Base-by-base conservation (phyloP, 2,329 filamentous ascomycete species). In the Penicillium fuscoglaucum region DNA sequence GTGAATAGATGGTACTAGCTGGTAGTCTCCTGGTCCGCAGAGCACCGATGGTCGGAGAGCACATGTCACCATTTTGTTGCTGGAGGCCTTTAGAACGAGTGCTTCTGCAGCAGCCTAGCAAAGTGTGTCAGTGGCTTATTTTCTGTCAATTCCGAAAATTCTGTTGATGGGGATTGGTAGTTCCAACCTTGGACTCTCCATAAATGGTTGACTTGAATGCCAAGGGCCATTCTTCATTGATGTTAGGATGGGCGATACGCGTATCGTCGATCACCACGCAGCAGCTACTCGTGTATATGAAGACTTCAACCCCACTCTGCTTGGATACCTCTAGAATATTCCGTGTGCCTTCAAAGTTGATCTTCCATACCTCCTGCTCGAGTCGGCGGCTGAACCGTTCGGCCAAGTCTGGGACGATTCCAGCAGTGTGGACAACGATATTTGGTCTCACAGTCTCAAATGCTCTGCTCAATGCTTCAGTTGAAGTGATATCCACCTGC, bases 261-360 rank as follows among this genome's bases (percentile, higher is more conserved):
- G 75, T 69, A 54, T 85, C 79, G 68, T 86, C 83, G 4, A 79
- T 77, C 37, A 85, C 70, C 9, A 82, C 82, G 31, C 83, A 83
- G 57, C 81, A 82, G 65, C 76, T 82, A 66, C 82, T 84, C 31
- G 84, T 86, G 64, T 83, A 85, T 47, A 87, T 76, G 45, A 87
- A 78, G 0, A 75, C 79, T 52, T 74, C 76, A 41, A 79, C 82
- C 1, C 78, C 79, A 44, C 65, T 72, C 29, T 71, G 66, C 61
- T 74, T 73, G 1, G 80, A 76, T 4, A 78, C 79, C 3, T 78
- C 70, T 7, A 87, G 66, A 51, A 85, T 75, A 66, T 84, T 82
- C 46, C 72, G 71, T 4, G 84, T 85, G 7, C 84, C 84, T 26
- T 80, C 75, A 41, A 84, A 78, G 68, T 86, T 87, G 59, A 83